Evolutionary conservation across 495 filamentous ascomycete genomes (phyloP), one percentile per base, ranked within the genome.

Genomic region (Xanthoparmelia taractica): DNA sequence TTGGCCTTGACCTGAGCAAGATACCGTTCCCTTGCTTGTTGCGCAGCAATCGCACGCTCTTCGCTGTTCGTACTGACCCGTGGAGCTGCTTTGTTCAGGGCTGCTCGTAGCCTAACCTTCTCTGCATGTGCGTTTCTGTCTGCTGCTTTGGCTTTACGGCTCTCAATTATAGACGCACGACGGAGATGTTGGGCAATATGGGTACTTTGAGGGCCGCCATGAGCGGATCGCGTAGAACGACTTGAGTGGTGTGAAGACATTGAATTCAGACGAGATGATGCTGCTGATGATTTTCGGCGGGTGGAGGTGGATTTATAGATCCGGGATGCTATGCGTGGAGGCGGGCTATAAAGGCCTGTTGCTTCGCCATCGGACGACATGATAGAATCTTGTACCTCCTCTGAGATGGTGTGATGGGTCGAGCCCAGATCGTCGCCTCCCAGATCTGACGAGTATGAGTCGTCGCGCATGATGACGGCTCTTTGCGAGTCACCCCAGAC

Each of bases 81-180:
- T 23, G 85, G 85, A 18, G 85, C 84, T 43, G 88, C 88, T 79
- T 92, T 96, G 37, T 87, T 88, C 60, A 90, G 74, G n/a, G 90
- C 91, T 52, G 90, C 94, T 60, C 88, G 87, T 60, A 94, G 77
- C 62, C 94, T 89, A n/a, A 98, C 94, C 77, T 96, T 92, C 73
- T 98, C 94, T 56, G 92, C 94, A 76, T 98, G 91, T 50, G 91
- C 90, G 15, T 93, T 95, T 50, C 93, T 84, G 72, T 96, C 94
- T 59, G 95, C 94, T 33, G 97, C 82, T 55, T 92, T 85, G 10
- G 92, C 94, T 73, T 96, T 97, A 47, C 94, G 89, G 69, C 83
- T 89, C 73, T 98, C 93, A 62, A 97, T 81, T 60, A 98, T 96
- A 31, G 91, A 93, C 11, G 89, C 87, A 55, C 92, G 89, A 37